Base-by-base conservation (phyloP, 1,139 yeast species). In the Diutina pseudorugosa region DNA sequence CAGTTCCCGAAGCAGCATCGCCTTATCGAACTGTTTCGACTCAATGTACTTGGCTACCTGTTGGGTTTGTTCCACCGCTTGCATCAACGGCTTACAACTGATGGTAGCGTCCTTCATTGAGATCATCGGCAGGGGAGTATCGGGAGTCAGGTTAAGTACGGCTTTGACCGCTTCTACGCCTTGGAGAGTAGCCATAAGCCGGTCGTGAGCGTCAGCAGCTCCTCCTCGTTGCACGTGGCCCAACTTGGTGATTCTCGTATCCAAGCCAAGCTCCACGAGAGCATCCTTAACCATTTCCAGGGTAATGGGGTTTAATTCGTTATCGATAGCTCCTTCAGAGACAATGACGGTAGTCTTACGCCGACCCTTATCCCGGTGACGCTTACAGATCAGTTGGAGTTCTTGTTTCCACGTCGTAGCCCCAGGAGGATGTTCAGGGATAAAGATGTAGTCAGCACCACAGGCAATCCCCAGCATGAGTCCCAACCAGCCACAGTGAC, bases 151-250 rank as follows among this genome's bases (percentile, higher is more conserved):
- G 54, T 86, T 93, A 62, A 93, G 76, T 43, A 90, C 95, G 5
- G 98, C 98, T 57, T 85, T 83, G 52, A 93, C 95, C 11, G 98
- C 98, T 64, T 91, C 98, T 40, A 91, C 96, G 67, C 98, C 98
- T 74, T 93, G 98, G 60, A 91, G 68, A 21, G 98, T 91, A 36
- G 97, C 96, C 58, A 93, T 71, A 65, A 86, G 70, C 62, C 98
- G 80, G 67, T 93, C 98, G 64, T 75, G 85, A 3, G 98, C 97
- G 53, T 90, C 96, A 2, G 98, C 97, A 47, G 95, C 79, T 66
- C 98, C 98, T 71, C 98, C 98, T 71, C 98, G 83, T 74, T 93
- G 98, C 51, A 93, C 96, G 66, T 93, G 98, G 45, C 98, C 98
- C 59, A 93, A 76, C 25, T 95, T 89, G 52, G 98, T 93, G 61